phyloP scores from a whole-genome alignment of 805 yeast species.

The Myxozyma mucilagina region DNA sequence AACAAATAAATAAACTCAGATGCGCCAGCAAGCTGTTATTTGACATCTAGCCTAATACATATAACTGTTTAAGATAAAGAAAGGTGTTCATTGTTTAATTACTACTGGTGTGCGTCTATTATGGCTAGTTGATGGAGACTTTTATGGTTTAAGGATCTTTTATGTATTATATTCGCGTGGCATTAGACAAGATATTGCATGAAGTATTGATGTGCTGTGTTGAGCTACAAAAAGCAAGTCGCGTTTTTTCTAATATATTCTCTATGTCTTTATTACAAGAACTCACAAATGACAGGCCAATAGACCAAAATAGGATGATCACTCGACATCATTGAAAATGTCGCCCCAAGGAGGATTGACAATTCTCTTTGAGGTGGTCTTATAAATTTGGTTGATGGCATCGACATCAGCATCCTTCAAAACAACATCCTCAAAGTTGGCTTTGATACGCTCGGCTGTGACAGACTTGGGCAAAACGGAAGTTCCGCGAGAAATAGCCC shows the following conservation, averaged over 20 bases:
- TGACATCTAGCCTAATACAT: too few relatives aligned
- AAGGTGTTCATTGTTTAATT: too few relatives aligned
- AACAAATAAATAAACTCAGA: too few relatives aligned
- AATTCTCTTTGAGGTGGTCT: conserved; percentile 24
- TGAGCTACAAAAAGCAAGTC: too few relatives aligned
- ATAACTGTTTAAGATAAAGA: too few relatives aligned
- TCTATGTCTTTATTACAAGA: neutral
- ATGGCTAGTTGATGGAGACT: too few relatives aligned
- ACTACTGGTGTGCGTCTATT: too few relatives aligned
- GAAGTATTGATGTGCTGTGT: too few relatives aligned
- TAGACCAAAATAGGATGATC: neutral
- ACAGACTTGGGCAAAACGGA: conserved; percentile 69
- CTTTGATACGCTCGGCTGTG: conserved; percentile 59
- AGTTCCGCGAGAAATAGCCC: conserved; percentile 58
- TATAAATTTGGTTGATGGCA: conserved; percentile 35
- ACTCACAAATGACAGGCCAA: neutral
- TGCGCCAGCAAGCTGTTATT: too few relatives aligned
- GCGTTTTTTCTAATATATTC: neutral
- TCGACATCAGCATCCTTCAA: conserved; percentile 48
- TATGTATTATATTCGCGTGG: too few relatives aligned
- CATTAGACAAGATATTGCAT: too few relatives aligned
- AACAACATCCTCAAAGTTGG: conserved; percentile 45
- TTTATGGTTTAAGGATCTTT: too few relatives aligned
- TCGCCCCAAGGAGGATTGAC: conserved; percentile 32
- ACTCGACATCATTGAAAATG: conserved; percentile 30